Percentiles rank a stretch among this genome's conserved stretches.
Evolutionary conservation across 495 filamentous ascomycete species (phyloP).

Genomic region (Pseudotulostoma volvatum): DNA sequence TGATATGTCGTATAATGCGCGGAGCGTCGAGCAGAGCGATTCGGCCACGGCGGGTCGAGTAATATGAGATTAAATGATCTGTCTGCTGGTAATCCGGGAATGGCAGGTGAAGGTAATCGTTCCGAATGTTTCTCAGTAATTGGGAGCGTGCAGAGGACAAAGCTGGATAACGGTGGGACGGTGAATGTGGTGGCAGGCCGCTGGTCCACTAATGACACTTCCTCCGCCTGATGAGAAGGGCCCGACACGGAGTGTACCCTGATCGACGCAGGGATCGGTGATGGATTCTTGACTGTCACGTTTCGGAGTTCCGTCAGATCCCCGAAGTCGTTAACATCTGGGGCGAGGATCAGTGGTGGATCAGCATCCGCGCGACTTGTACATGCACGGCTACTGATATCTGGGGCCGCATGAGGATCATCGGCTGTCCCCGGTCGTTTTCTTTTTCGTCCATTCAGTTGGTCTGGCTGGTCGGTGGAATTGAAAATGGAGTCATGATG

Average conservation of each 20-base stretch:
- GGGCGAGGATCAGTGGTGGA: constrained; percentile 22
- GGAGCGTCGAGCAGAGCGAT: constrained; percentile 64
- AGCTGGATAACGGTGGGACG: constrained; percentile 37
- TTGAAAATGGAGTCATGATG: too few relatives aligned
- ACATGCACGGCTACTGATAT: not conserved
- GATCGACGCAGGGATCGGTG: constrained; percentile 12
- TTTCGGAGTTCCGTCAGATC: constrained; percentile 16
- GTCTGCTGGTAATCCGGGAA: constrained; percentile 12
- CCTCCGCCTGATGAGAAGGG: constrained; percentile 1
- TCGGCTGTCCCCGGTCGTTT: constrained; percentile 6
- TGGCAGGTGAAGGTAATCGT: constrained; percentile 11
- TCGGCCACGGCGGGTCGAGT: constrained; percentile 90
- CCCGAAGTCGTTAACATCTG: constrained; percentile 16
- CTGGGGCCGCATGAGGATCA: not conserved
- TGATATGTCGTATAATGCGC: constrained; percentile 43
- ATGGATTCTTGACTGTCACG: constrained; percentile 21
- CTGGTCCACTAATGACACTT: too few relatives aligned
- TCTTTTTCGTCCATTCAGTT: constrained; percentile 7
- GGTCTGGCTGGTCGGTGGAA: too few relatives aligned
- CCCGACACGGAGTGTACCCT: constrained; percentile 5
- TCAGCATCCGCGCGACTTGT: too few relatives aligned
- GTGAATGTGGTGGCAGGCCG: constrained; percentile 16
- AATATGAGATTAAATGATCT: constrained; percentile 60
- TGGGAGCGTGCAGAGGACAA: constrained; percentile 28
- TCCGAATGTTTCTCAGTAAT: constrained; percentile 6